A percentile compares a stretch with the other conserved stretches of the same genome.
These are phyloP conservation scores for Penicillium steckii DNA, from an alignment of 495 filamentous ascomycete species.

Conservation along the genomic window DNA sequence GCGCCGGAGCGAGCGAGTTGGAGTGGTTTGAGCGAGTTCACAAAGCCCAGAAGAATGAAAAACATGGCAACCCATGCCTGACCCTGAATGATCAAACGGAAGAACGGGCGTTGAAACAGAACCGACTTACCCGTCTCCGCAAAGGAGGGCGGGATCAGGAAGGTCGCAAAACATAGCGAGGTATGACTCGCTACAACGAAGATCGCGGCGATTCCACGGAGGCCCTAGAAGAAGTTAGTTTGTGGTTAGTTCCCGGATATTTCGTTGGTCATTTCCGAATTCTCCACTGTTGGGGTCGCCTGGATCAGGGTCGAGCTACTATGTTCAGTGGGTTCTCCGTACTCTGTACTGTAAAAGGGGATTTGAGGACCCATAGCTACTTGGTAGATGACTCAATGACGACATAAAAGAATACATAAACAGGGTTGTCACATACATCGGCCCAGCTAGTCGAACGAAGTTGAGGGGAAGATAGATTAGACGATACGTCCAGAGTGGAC, in stretches of 20 bases:
- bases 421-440: slow-evolving; percentile 6
- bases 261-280: neutral
- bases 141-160: slow-evolving; percentile 5
- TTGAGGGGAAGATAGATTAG: neutral
- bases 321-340: no score
- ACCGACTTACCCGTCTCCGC: slow-evolving; percentile 5
- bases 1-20: slow-evolving; percentile 12
- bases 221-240: slow-evolving; percentile 5
- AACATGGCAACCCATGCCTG: slow-evolving; percentile 14
- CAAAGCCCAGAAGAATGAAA: slow-evolving; percentile 10
- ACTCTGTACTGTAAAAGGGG: no score
- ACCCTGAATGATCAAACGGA: slow-evolving; percentile 12
- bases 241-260: no score
- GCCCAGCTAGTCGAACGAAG: slow-evolving; percentile 8
- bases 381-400: neutral
- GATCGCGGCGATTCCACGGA: slow-evolving; percentile 12
- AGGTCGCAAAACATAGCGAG: slow-evolving; percentile 10
- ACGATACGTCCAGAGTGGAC: slow-evolving; percentile 5
- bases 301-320: no score
- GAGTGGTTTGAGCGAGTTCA: slow-evolving; percentile 12
- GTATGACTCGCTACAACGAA: slow-evolving; percentile 15
- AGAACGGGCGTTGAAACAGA: slow-evolving; percentile 11
- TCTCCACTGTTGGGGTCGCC: neutral
- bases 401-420: neutral
- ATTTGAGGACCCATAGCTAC: neutral